A percentile compares a stretch with the other conserved stretches of the same genome.
Evolutionary conservation across 495 filamentous ascomycete genomes (phyloP).

Genomic region (Annulohypoxylon moriforme): DNA sequence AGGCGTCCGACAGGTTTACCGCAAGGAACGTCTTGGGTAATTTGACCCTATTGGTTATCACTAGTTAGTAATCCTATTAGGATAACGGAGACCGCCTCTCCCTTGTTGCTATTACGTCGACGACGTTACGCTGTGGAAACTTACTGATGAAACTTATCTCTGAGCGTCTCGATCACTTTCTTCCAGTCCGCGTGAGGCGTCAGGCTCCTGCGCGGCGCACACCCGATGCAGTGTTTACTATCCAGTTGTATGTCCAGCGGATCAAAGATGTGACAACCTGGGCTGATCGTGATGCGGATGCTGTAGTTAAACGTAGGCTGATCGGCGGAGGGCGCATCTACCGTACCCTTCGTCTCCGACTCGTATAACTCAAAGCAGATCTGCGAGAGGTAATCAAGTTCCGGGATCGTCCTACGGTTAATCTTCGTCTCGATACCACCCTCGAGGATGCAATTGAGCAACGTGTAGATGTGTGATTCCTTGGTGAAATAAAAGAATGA

Average conservation of each 20-base stretch:
- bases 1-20: slow-evolving; percentile 83
- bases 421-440: slow-evolving; percentile 94
- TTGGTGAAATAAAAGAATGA: slow-evolving; percentile 99
- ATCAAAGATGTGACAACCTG: slow-evolving; percentile 95
- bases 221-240: slow-evolving; percentile 93
- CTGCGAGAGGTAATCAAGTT: slow-evolving; percentile 96
- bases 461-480: slow-evolving; percentile 97
- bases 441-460: slow-evolving; percentile 97
- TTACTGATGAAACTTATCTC: slow-evolving; percentile 94
- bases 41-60: slow-evolving; percentile 74
- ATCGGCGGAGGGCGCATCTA: slow-evolving; percentile 55
- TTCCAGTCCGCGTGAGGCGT: slow-evolving; percentile 97
- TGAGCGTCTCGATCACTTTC: slow-evolving; percentile 89
- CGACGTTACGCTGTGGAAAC: slow-evolving; percentile 47
- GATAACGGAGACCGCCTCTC: slow-evolving; percentile 7
- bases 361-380: slow-evolving; percentile 99
- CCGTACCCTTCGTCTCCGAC: slow-evolving; percentile 75
- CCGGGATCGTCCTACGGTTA: slow-evolving; percentile 89
- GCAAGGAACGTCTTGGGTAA: slow-evolving; percentile 93
- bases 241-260: slow-evolving; percentile 96
- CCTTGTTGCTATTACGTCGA: slow-evolving; percentile 21
- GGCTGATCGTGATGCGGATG: slow-evolving; percentile 94
- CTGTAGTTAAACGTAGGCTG: slow-evolving; percentile 82
- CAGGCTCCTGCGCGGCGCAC: slow-evolving; percentile 85
- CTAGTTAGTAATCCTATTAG: slow-evolving; percentile 19